Percentiles rank a stretch among this genome's conserved stretches.
Evolutionary conservation across 805 yeast species (phyloP).

Genomic region (Saccharomycodes ludwigii): DNA sequence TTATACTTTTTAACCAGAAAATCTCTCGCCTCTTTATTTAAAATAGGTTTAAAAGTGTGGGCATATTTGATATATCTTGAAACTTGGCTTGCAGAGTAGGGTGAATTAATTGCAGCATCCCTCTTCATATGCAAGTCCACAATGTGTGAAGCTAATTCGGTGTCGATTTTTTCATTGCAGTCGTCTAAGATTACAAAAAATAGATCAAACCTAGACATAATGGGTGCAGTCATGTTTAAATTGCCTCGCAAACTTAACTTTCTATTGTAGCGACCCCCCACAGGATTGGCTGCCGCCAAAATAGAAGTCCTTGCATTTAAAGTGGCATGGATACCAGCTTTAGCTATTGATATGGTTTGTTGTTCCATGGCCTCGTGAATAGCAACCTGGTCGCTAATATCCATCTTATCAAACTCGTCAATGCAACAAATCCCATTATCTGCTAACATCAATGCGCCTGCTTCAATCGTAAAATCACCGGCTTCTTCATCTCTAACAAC

Average conservation of each 20-base stretch:
- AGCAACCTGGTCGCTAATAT: conserved; percentile 87
- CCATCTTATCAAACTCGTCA: conserved; percentile 98
- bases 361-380: conserved; percentile 99
- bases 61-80: conserved; percentile 86
- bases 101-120: conserved; percentile 84
- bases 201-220: conserved; percentile 94
- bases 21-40: conserved; percentile 72
- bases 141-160: conserved; percentile 83
- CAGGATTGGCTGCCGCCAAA: conserved; percentile 97
- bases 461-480: conserved; percentile 94
- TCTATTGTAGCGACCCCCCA: conserved; percentile 92
- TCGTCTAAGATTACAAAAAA: conserved; percentile 93
- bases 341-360: conserved; percentile 95
- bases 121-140: conserved; percentile 84
- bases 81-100: conserved; percentile 78
- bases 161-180: conserved; percentile 82
- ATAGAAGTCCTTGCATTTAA: conserved; percentile 93
- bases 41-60: conserved; percentile 78
- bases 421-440: conserved; percentile 98
- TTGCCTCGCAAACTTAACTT: conserved; percentile 75
- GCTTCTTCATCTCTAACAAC: conserved; percentile 86
- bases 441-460: conserved; percentile 97
- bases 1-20: conserved; percentile 68
- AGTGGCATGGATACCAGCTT: conserved; percentile 98
- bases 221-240: conserved; percentile 93